Conservation (phyloP, 192 early-diverging fungal genomes). For the Fimicolochytrium jonesii region DNA sequence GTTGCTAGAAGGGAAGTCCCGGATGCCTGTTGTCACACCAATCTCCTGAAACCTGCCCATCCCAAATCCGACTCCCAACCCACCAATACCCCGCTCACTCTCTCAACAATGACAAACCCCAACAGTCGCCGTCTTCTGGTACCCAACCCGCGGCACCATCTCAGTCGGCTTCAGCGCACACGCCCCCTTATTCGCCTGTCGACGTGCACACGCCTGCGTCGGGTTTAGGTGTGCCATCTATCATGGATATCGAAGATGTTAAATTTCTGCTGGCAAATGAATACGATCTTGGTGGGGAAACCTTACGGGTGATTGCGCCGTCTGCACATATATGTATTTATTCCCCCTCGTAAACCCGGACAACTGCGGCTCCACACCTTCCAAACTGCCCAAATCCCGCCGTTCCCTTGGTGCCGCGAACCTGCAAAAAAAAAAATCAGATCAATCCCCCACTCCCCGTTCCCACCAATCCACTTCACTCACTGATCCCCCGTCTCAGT, state of each 20-base stretch:
- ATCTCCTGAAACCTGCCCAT: too few species aligned
- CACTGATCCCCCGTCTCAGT: constrained; percentile 40
- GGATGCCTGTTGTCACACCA: too few species aligned
- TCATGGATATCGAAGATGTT: constrained; percentile 11
- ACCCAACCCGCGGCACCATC: too few species aligned
- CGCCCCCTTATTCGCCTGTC: neutral
- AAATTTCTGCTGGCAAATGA: too few species aligned
- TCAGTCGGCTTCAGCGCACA: constrained; percentile 13
- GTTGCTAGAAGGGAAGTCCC: too few species aligned
- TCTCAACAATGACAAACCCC: neutral
- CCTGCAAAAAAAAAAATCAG: constrained; percentile 8
- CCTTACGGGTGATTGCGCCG: too few species aligned
- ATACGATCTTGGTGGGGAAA: too few species aligned
- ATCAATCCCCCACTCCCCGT: neutral
- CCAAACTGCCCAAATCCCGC: neutral
- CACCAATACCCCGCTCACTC: neutral
- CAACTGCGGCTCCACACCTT: constrained; percentile 2
- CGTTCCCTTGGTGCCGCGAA: constrained; percentile 13
- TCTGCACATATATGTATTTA: constrained; percentile 9
- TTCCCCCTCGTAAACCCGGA: constrained; percentile 39
- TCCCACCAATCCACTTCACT: neutral
- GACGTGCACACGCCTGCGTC: constrained; percentile 13
- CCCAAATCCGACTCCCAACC: too few species aligned
- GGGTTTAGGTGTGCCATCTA: constrained; percentile 9
- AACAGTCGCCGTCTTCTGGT: too few species aligned